These are phyloP conservation scores for Candida pseudofarinosa DNA, from an alignment of 805 yeast species.

Conservation along the genomic window DNA sequence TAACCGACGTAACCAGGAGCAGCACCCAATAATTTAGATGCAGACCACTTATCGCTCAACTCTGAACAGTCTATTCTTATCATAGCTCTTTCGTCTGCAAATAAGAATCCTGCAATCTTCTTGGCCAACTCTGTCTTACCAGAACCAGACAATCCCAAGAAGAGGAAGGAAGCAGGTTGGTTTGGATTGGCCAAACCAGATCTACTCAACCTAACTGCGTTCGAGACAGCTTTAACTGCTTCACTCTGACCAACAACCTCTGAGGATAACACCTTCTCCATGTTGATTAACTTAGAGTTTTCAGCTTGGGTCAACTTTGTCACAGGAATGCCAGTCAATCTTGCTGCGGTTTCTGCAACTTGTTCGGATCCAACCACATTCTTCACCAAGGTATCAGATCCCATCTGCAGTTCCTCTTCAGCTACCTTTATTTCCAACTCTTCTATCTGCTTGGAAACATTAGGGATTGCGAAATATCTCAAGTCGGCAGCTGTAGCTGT, in stretches of 20 bases:
- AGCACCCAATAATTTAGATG: constrained; percentile 91
- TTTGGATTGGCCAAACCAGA: constrained; percentile 95
- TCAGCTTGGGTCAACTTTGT: constrained; percentile 93
- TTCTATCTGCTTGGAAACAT: constrained; percentile 69
- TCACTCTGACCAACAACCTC: constrained; percentile 94
- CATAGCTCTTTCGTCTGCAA: constrained; percentile 95
- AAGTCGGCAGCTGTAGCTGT: constrained; percentile 93
- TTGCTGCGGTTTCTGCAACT: constrained; percentile 95
- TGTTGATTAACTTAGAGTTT: constrained; percentile 85
- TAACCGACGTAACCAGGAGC: constrained; percentile 95
- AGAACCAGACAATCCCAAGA: constrained; percentile 93
- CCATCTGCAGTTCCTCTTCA: constrained; percentile 71
- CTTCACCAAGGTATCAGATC: constrained; percentile 63
- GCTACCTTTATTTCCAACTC: constrained; percentile 73
- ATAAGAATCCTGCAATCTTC: constrained; percentile 92
- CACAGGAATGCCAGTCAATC: constrained; percentile 96
- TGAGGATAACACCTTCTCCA: constrained; percentile 81
- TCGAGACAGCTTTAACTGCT: constrained; percentile 94
- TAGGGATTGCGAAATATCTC: constrained; percentile 96
- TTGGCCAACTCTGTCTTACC: constrained; percentile 98
- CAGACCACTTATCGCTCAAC: constrained; percentile 90
- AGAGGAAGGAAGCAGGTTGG: constrained; percentile 93
- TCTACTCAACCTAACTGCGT: constrained; percentile 87
- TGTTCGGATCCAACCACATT: constrained; percentile 91
- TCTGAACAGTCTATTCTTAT: constrained; percentile 98